Percentiles rank a stretch among this genome's conserved stretches.
Evolutionary conservation across 371 early-diverging fungal species (phyloP).

Genomic region (Mortierella sp.): DNA sequence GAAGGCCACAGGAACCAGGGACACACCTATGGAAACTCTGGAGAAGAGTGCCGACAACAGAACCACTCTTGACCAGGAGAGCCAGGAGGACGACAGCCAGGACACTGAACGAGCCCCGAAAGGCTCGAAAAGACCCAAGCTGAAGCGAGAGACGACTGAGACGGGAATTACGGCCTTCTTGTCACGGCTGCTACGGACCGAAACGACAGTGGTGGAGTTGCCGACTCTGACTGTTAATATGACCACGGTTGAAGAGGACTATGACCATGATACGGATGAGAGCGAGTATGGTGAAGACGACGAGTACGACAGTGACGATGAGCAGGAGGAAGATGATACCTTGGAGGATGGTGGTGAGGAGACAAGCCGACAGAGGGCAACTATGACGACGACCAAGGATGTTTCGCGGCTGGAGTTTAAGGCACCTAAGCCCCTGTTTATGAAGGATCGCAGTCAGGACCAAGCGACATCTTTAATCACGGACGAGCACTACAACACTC

Average conservation of each 20-base stretch:
- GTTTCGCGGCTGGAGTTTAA: neutral
- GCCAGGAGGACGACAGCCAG: neutral
- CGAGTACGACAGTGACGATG: slow-evolving; percentile 9
- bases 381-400: neutral
- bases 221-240: slow-evolving; percentile 24
- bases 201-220: slow-evolving; percentile 18
- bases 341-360: neutral
- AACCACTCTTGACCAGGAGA: neutral
- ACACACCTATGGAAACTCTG: neutral
- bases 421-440: neutral
- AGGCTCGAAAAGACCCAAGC: neutral
- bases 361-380: neutral
- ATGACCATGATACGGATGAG: slow-evolving; percentile 1
- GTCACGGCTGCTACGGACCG: slow-evolving; percentile 9
- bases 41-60: neutral
- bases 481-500: neutral
- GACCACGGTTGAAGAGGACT: slow-evolving; percentile 20
- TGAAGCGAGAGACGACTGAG: slow-evolving; percentile 8
- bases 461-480: neutral
- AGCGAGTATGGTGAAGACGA: slow-evolving; percentile 23
- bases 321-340: neutral
- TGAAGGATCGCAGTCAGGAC: neutral
- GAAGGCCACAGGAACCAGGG: neutral
- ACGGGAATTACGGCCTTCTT: slow-evolving; percentile 17
- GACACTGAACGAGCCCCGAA: neutral